Evolutionary conservation across 805 yeast genomes (phyloP).

Genomic region (Candida argentea): DNA sequence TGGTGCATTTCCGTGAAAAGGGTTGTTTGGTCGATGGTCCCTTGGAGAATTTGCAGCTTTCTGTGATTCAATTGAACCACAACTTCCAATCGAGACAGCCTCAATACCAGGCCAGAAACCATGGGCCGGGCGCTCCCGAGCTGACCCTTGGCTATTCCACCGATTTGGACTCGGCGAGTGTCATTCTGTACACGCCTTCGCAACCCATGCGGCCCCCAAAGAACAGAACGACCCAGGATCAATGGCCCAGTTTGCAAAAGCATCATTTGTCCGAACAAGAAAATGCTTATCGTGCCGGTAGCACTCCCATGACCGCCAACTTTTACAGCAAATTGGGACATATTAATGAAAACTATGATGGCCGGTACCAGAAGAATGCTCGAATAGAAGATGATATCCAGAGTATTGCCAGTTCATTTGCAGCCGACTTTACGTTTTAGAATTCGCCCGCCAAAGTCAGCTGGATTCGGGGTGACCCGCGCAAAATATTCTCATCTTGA

Average conservation of each 20-base stretch:
- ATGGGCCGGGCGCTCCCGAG: conserved; percentile 8
- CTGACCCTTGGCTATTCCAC: conserved; percentile 3
- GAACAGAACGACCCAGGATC: conserved; percentile 1
- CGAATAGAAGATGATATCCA: conserved; percentile 24
- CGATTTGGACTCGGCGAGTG: conserved; percentile 20
- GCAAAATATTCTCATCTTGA: too few relatives aligned
- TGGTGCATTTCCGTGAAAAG: conserved; percentile 69
- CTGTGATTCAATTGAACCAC: conserved; percentile 42
- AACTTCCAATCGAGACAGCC: conserved; percentile 3
- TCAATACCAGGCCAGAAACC: not conserved
- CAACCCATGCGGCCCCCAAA: conserved; percentile 1
- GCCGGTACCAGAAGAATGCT: conserved; percentile 4
- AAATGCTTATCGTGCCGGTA: conserved; percentile 3
- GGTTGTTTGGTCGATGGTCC: conserved; percentile 90
- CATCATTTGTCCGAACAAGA: conserved; percentile 4
- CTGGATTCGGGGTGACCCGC: too few relatives aligned
- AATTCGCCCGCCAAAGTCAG: too few relatives aligned
- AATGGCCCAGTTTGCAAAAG: conserved; percentile 21
- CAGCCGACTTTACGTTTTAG: conserved; percentile 20
- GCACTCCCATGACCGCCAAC: conserved; percentile 15
- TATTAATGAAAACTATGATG: conserved; percentile 7
- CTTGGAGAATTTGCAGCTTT: conserved; percentile 65
- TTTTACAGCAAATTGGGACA: conserved; percentile 22
- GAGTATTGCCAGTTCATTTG: conserved; percentile 30
- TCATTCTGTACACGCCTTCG: conserved; percentile 13